Evolutionary conservation across 2,329 filamentous ascomycete species (phyloP).

Genomic region (Leptographium procerum): DNA sequence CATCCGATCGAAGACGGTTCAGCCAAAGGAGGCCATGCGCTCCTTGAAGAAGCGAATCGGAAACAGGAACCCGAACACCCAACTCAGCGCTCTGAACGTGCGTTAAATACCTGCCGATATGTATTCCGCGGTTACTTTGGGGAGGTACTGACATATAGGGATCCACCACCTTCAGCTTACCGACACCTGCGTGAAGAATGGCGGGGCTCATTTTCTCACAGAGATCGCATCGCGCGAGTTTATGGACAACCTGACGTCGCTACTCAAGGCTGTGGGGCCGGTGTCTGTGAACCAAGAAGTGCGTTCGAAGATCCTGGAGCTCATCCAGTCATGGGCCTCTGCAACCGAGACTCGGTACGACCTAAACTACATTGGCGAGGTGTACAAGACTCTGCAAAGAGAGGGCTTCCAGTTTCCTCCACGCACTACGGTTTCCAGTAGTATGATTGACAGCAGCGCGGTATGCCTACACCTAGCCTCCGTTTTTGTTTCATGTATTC

Average conservation of each 20-base stretch:
- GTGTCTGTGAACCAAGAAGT: constrained; percentile 76
- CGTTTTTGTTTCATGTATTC: background rate
- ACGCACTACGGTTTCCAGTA: constrained; percentile 75
- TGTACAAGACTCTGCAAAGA: constrained; percentile 68
- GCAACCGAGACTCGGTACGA: constrained; percentile 79
- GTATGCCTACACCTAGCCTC: constrained; percentile 39
- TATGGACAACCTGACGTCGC: constrained; percentile 89
- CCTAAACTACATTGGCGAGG: constrained; percentile 75
- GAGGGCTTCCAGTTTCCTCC: constrained; percentile 89
- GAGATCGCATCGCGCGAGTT: constrained; percentile 97
- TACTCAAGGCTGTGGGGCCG: constrained; percentile 68
- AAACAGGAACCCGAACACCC: constrained; percentile 95
- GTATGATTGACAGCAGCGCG: constrained; percentile 94
- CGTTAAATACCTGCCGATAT: constrained; percentile 12
- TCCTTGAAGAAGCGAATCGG: constrained; percentile 88
- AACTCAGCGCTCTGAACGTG: constrained; percentile 89
- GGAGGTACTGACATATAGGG: background rate
- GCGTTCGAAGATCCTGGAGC: constrained; percentile 77
- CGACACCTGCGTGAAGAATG: constrained; percentile 98
- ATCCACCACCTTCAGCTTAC: constrained; percentile 49
- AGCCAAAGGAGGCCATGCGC: constrained; percentile 96
- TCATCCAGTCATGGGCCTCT: constrained; percentile 87
- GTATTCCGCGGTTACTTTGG: background rate
- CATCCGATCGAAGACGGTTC: constrained; percentile 93
- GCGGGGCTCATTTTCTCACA: constrained; percentile 83